phyloP scores from a whole-genome alignment of 805 yeast species.

The Saturnispora besseyi region DNA sequence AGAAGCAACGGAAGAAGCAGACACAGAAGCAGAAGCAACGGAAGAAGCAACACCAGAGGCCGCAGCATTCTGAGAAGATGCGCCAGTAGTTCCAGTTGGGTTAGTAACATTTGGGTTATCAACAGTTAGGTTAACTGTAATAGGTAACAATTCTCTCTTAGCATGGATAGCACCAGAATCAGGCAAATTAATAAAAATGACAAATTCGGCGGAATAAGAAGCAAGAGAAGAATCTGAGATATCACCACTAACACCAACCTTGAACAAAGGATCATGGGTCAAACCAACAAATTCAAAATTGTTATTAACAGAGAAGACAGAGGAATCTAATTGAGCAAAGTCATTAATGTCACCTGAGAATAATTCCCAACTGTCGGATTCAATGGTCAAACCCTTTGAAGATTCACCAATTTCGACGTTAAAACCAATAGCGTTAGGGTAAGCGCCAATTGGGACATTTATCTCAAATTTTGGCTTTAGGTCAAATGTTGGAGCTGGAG shows the following conservation, averaged over 20 bases:
- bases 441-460: slow-evolving; percentile 12
- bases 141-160: slow-evolving; percentile 13
- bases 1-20: background rate
- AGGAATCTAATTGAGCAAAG: slow-evolving; percentile 9
- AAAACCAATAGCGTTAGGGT: slow-evolving; percentile 8
- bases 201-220: slow-evolving; percentile 5
- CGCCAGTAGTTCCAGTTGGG: background rate
- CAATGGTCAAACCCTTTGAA: slow-evolving; percentile 1
- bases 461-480: slow-evolving; percentile 14
- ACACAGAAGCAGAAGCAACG: slow-evolving; percentile 1
- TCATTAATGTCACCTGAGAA: slow-evolving; percentile 12
- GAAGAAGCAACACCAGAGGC: too few relatives aligned
- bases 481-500: slow-evolving; percentile 9
- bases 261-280: slow-evolving; percentile 13
- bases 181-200: slow-evolving; percentile 9
- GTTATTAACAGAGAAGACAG: slow-evolving; percentile 5
- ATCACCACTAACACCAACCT: slow-evolving; percentile 7
- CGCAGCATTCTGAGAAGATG: background rate
- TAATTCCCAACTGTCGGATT: background rate
- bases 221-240: background rate
- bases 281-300: slow-evolving; percentile 9
- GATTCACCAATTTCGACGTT: slow-evolving; percentile 1
- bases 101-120: slow-evolving; percentile 5
- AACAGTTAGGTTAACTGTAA: slow-evolving; percentile 10
- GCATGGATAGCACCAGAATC: slow-evolving; percentile 1